Percentiles rank a stretch among this genome's conserved stretches.
Conservation (phyloP, 192 early-diverging fungal genomes). For the Backusella australiensis region DNA sequence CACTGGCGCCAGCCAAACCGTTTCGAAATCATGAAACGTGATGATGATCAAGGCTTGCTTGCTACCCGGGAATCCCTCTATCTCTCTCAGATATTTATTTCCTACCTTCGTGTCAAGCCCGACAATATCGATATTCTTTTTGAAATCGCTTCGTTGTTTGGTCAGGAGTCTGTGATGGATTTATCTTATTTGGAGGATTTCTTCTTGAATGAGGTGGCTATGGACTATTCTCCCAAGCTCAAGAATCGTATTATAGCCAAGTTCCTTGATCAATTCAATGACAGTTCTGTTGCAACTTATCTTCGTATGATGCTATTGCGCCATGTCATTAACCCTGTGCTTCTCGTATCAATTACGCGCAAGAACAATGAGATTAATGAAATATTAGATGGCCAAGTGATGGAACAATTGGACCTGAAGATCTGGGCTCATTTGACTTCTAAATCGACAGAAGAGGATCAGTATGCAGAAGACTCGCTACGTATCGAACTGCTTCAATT, state of each 20-base stretch:
- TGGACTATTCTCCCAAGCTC: conserved; percentile 48
- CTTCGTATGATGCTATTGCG: conserved; percentile 74
- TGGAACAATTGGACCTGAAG: conserved; percentile 55
- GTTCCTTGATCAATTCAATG: conserved; percentile 75
- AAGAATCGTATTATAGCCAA: conserved; percentile 72
- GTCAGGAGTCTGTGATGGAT: conserved; percentile 66
- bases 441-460: conserved; percentile 52
- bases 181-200: conserved; percentile 62
- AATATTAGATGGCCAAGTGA: conserved; percentile 61
- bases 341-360: conserved; percentile 64
- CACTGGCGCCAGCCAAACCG: conserved; percentile 44
- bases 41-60: conserved; percentile 40
- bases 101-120: conserved; percentile 57
- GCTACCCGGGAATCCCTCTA: conserved; percentile 54
- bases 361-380: conserved; percentile 41
- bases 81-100: conserved; percentile 73
- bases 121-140: conserved; percentile 71
- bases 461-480: conserved; percentile 63
- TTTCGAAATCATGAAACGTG: conserved; percentile 44
- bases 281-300: conserved; percentile 52
- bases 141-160: conserved; percentile 70
- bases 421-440: conserved; percentile 54
- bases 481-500: conserved; percentile 91
- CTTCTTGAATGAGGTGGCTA: conserved; percentile 64
- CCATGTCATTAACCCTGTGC: conserved; percentile 85